phyloP scores from a whole-genome alignment of 2,329 filamentous ascomycete species.

The Lasiodiplodia citricola region DNA sequence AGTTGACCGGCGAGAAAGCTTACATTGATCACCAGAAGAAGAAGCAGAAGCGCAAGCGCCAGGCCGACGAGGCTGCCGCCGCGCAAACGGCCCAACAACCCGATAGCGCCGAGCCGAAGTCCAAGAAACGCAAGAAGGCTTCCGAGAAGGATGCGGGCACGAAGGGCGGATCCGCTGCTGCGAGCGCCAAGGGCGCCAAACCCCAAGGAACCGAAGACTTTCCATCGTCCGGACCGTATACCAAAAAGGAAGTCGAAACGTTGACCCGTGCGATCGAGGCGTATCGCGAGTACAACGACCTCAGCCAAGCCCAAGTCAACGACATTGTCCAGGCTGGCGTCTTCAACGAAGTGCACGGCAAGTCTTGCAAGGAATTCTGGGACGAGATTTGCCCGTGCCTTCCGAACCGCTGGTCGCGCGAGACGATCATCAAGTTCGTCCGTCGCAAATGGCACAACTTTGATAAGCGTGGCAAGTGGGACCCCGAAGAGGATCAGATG shows the following conservation, averaged over 20 bases:
- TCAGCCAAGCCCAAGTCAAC: constrained; percentile 31
- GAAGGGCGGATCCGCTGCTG: neutral
- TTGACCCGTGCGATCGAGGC: constrained; percentile 31
- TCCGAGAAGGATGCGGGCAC: neutral
- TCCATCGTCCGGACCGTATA: constrained; percentile 29
- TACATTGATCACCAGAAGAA: constrained; percentile 23
- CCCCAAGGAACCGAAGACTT: constrained; percentile 20
- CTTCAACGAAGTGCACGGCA: constrained; percentile 21
- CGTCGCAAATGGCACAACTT: constrained; percentile 71
- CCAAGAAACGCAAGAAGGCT: constrained; percentile 21
- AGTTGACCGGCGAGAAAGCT: constrained; percentile 9
- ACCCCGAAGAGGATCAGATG: constrained; percentile 62
- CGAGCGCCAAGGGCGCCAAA: neutral
- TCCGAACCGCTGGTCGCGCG: constrained; percentile 38
- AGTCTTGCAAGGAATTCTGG: constrained; percentile 35
- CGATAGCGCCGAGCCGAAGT: neutral
- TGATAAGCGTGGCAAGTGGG: constrained; percentile 64
- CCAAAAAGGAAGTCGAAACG: constrained; percentile 29
- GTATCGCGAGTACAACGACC: constrained; percentile 32
- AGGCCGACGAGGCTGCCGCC: neutral
- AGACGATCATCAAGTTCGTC: constrained; percentile 50
- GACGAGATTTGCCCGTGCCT: constrained; percentile 40
- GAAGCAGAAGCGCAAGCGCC: constrained; percentile 24
- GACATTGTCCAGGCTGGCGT: constrained; percentile 30
- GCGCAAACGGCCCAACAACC: neutral